A percentile compares a stretch with the other conserved stretches of the same genome.
Evolutionary conservation across 2,329 filamentous ascomycete species (phyloP).

Genomic region (Paecilomyces fulvus): DNA sequence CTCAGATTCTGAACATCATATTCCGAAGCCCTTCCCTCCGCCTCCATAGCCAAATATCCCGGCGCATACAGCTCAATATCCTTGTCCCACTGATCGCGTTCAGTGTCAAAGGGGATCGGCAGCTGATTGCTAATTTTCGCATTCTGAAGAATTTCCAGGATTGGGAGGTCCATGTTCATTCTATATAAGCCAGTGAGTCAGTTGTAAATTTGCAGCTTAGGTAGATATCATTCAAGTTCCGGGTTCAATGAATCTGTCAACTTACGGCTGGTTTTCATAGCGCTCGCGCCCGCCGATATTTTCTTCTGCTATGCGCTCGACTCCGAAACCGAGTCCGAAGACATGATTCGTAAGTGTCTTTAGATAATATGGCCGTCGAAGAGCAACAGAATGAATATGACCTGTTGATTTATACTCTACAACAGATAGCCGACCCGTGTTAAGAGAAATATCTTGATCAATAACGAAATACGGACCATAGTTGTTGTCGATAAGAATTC

Average conservation of each 20-base stretch:
- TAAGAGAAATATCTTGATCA: neutral
- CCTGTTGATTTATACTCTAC: neutral
- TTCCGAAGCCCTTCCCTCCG: neutral
- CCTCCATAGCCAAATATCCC: constrained; percentile 2
- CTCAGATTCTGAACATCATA: constrained; percentile 8
- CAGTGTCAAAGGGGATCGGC: neutral
- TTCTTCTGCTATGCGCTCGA: neutral
- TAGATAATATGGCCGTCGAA: neutral
- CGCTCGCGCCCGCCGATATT: neutral
- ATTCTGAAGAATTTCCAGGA: neutral
- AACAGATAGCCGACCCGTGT: neutral
- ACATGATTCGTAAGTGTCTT: neutral
- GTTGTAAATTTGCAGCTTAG: no score
- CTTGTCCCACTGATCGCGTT: neutral
- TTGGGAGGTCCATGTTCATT: neutral
- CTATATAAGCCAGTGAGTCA: neutral
- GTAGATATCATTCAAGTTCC: no score
- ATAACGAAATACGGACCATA: neutral
- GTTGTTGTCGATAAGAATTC: neutral
- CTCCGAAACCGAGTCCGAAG: neutral
- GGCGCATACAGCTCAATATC: constrained; percentile 1
- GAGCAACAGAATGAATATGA: neutral
- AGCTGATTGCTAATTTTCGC: neutral
- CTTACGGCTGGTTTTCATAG: neutral
- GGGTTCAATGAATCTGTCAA: neutral